Conservation (phyloP, 805 yeast species). For the Nadsonia fulvescens region DNA sequence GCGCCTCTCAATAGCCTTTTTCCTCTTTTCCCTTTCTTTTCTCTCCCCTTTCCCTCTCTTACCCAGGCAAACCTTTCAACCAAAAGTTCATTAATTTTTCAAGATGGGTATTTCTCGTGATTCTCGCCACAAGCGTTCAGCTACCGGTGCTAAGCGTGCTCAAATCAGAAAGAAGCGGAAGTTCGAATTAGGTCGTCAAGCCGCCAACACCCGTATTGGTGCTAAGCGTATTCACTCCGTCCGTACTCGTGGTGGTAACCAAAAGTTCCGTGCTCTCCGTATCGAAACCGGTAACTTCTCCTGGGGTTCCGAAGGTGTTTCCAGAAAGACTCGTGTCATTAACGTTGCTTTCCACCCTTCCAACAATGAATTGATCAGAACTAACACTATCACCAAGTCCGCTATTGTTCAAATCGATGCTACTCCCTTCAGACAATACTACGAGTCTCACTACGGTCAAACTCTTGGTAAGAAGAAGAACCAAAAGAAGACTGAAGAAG, state of each 20-base stretch:
- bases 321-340: constrained; percentile 98
- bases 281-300: constrained; percentile 95
- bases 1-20: no score
- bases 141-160: constrained; percentile 99
- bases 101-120: constrained; percentile 99
- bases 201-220: constrained; percentile 98
- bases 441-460: constrained; percentile 94
- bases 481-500: constrained; percentile 18
- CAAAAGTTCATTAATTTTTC: no score
- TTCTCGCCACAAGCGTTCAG: constrained; percentile 99
- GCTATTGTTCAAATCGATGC: constrained; percentile 99
- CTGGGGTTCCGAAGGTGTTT: constrained; percentile 97
- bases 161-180: constrained; percentile 99
- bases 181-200: constrained; percentile 99
- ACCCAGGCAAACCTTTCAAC: no score
- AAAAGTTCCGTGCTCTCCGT: constrained; percentile 99
- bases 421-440: constrained; percentile 99
- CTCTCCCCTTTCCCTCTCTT: no score
- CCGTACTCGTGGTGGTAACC: constrained; percentile 99
- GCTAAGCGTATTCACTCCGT: constrained; percentile 97
- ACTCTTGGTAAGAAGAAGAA: constrained; percentile 70
- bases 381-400: constrained; percentile 97
- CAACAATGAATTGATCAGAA: constrained; percentile 98
- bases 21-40: no score
- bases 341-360: constrained; percentile 98